phyloP scores from a whole-genome alignment of 2,329 filamentous ascomycete genomes.

The Pseudocercospora fuligena region DNA sequence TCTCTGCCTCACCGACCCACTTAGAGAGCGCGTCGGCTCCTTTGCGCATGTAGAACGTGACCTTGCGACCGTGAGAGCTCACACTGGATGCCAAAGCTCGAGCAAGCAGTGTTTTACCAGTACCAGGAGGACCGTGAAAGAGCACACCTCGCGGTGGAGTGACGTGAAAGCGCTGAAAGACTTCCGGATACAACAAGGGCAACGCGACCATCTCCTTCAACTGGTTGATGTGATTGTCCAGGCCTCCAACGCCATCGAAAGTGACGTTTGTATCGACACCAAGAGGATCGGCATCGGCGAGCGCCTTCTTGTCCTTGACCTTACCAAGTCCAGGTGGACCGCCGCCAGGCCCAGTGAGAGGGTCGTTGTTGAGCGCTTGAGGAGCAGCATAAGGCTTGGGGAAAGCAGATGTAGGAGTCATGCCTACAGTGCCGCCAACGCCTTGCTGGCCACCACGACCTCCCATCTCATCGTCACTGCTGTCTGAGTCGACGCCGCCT shows the following conservation, averaged over 20 bases:
- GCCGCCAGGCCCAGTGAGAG: conserved; percentile 60
- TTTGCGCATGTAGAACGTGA: conserved; percentile 99
- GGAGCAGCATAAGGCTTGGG: conserved; percentile 51
- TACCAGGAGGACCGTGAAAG: conserved; percentile 96
- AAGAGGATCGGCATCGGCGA: conserved; percentile 92
- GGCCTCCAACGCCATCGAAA: conserved; percentile 90
- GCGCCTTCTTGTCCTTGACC: conserved; percentile 86
- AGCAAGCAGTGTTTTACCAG: conserved; percentile 95
- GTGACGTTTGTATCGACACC: conserved; percentile 91
- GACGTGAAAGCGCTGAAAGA: conserved; percentile 89
- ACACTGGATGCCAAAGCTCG: conserved; percentile 90
- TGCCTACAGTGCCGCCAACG: conserved; percentile 66
- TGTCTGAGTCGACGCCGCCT: conserved; percentile 88
- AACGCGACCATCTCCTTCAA: conserved; percentile 98
- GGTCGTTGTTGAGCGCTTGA: conserved; percentile 63
- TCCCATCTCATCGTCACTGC: conserved; percentile 83
- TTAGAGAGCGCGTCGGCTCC: conserved; percentile 97
- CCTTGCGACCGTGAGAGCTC: conserved; percentile 85
- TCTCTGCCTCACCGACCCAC: conserved; percentile 98
- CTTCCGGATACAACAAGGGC: conserved; percentile 90
- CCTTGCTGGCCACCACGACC: conserved; percentile 61
- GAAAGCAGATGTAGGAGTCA: conserved; percentile 62
- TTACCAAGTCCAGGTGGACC: conserved; percentile 82
- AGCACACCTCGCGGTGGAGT: conserved; percentile 92
- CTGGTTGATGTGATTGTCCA: conserved; percentile 93